These are phyloP conservation scores for Chaetoceros muelleri DNA, from an alignment of 108 stramenopile species.

Conservation along the genomic window DNA sequence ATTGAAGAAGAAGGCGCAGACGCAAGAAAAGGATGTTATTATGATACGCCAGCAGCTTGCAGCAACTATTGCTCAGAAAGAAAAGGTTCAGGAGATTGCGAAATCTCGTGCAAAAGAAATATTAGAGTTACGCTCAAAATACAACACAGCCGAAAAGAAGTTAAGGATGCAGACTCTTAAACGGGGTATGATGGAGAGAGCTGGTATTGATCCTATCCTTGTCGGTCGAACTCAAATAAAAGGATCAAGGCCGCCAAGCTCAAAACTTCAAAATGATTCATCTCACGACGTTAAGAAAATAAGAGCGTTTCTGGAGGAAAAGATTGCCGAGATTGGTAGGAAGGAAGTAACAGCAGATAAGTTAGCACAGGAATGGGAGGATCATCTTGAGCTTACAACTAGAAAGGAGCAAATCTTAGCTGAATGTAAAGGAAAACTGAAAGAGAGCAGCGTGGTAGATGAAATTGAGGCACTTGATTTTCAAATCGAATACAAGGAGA, in stretches of 20 bases:
- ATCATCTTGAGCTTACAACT: constrained; percentile 35
- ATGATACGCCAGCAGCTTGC: not conserved
- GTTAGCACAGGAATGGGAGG: constrained; percentile 61
- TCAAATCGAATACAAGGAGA: constrained; percentile 41
- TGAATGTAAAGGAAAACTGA: not conserved
- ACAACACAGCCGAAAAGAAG: constrained; percentile 55
- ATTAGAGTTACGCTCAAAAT: constrained; percentile 35
- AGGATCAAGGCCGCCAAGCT: not conserved
- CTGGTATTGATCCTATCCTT: constrained; percentile 48
- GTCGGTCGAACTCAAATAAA: constrained; percentile 21
- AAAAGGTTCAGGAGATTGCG: constrained; percentile 55
- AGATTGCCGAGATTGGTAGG: constrained; percentile 36
- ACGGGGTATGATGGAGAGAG: constrained; percentile 48
- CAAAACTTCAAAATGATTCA: not conserved
- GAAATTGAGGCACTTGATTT: constrained; percentile 23
- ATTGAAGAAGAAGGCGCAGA: constrained; percentile 23
- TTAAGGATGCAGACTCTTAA: constrained; percentile 44
- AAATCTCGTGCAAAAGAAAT: constrained; percentile 33
- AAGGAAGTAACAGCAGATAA: constrained; percentile 51
- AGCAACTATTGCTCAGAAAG: constrained; percentile 16
- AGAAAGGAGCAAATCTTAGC: constrained; percentile 18
- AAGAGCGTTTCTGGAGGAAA: constrained; percentile 43
- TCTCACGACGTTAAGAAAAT: constrained; percentile 1
- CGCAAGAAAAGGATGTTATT: not conserved
- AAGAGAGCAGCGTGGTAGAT: constrained; percentile 9